Conservation (phyloP, 306 rosid genomes). For the Myrica gale region DNA sequence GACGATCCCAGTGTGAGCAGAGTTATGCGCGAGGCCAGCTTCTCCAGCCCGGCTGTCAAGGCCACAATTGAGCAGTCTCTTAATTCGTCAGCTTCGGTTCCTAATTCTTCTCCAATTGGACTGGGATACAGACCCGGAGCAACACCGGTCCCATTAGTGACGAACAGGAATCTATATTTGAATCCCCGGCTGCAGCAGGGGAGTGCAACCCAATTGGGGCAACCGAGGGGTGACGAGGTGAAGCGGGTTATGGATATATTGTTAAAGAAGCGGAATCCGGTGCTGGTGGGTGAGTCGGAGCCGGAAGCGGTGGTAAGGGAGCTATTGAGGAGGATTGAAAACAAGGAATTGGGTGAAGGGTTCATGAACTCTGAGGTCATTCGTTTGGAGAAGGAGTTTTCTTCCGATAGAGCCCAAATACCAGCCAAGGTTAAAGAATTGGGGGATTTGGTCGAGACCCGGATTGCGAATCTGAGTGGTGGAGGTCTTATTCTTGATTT, state of each 20-base stretch:
- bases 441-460: constrained; percentile 58
- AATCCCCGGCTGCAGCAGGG: constrained; percentile 85
- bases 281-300: constrained; percentile 87
- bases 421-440: constrained; percentile 56
- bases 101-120: constrained; percentile 56
- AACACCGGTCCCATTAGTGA: constrained; percentile 13
- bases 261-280: constrained; percentile 76
- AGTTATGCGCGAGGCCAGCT: constrained; percentile 94
- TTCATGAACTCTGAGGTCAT: constrained; percentile 52
- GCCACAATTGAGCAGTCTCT: constrained; percentile 81
- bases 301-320: constrained; percentile 77
- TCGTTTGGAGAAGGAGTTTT: constrained; percentile 73
- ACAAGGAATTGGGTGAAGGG: constrained; percentile 60
- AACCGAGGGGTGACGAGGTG: constrained; percentile 66
- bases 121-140: constrained; percentile 76
- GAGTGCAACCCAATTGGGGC: constrained; percentile 43
- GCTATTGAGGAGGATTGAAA: constrained; percentile 65
- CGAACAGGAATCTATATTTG: constrained; percentile 57
- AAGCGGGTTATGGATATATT: constrained; percentile 62
- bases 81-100: constrained; percentile 39
- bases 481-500: constrained; percentile 65
- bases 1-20: constrained; percentile 97
- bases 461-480: constrained; percentile 38
- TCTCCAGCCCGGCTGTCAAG: constrained; percentile 88
- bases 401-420: constrained; percentile 50